Conservation (phyloP, 306 rosid species). For the Vachellia collinsii region DNA sequence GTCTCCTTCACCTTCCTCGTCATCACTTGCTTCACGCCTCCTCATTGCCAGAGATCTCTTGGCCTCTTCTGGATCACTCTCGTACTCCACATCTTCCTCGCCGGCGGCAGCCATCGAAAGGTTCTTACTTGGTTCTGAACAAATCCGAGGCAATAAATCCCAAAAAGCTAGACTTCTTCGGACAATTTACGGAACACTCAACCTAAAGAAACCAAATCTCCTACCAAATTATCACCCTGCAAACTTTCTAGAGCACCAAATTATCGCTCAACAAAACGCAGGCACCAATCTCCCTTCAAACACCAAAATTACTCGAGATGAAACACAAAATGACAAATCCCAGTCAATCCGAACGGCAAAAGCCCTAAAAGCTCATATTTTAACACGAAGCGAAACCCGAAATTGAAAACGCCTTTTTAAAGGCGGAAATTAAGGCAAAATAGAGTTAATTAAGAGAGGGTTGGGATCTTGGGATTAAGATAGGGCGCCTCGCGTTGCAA, state of each 20-base stretch:
- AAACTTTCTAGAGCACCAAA: constrained; percentile 1
- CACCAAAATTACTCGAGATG: constrained; percentile 8
- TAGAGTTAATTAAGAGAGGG: not conserved
- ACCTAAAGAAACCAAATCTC: not conserved
- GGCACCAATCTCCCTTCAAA: not conserved
- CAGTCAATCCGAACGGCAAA: constrained; percentile 36
- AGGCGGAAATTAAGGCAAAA: constrained; percentile 29
- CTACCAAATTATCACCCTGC: not conserved
- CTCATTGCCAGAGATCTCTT: constrained; percentile 79
- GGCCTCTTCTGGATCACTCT: constrained; percentile 88
- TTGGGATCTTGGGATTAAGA: constrained; percentile 35
- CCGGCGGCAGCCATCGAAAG: constrained; percentile 56
- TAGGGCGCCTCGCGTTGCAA: constrained; percentile 23
- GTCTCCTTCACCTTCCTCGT: constrained; percentile 68
- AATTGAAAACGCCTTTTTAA: constrained; percentile 26
- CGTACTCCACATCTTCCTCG: constrained; percentile 79
- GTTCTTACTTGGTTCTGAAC: not conserved
- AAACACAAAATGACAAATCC: constrained; percentile 27
- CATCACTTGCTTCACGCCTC: constrained; percentile 87
- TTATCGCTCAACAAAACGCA: not conserved
- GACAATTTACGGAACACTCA: constrained; percentile 16
- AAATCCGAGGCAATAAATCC: constrained; percentile 41
- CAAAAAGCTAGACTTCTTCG: constrained; percentile 30
- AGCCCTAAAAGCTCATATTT: constrained; percentile 27
- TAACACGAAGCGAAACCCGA: constrained; percentile 5